Evolutionary conservation across 176 grass and related monocot species (phyloP), one percentile per base, ranked within the genome.

Genomic region (Lolium rigidum): DNA sequence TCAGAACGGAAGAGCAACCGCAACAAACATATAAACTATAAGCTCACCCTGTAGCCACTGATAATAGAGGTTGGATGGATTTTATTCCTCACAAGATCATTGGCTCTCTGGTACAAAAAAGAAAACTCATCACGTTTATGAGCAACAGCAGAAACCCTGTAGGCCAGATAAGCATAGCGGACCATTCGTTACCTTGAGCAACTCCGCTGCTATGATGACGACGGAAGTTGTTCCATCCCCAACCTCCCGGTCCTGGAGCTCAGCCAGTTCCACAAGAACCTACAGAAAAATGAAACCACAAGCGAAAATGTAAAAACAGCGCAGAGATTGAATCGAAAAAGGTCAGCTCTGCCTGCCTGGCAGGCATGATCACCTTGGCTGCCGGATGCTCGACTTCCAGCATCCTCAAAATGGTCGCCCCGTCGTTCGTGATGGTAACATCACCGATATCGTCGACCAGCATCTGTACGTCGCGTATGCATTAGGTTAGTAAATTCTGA

Each of bases 11-110:
- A 51, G 46, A 67, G 48, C 1, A 67, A 84, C 10, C 41, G 46
- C 20, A 38, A 65, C 9, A 68, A 62, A 41, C 51, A 41, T 16
- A 38, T 69, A 38, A 81, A 65, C 2, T 2, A 46, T 2, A 59
- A 86, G 17, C 83, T 83, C 77, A 99, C 97, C 97, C 94, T 99
- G 70, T 96, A 96, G 26, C 97, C 94, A 84, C 94, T 92, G 10
- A 96, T 96, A 68, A 99, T 96, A 74, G 97, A 96, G 58, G 97
- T 96, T 2, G 97, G 97, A 58, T 99, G 97, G 84, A 99, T 99
- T 70, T 91, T 99, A 70, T 99, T 96, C 82, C 89, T 99, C 51
- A 94, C 94, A 76, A 99, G 97, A 82, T 94, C 94, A 61, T 99
- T 94, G 62, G 85, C 97, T 87, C 97, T 93, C 97, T 99, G 78